Base-by-base conservation (phyloP, 2,329 filamentous ascomycete genomes). In the Coniochaeta sp. region DNA sequence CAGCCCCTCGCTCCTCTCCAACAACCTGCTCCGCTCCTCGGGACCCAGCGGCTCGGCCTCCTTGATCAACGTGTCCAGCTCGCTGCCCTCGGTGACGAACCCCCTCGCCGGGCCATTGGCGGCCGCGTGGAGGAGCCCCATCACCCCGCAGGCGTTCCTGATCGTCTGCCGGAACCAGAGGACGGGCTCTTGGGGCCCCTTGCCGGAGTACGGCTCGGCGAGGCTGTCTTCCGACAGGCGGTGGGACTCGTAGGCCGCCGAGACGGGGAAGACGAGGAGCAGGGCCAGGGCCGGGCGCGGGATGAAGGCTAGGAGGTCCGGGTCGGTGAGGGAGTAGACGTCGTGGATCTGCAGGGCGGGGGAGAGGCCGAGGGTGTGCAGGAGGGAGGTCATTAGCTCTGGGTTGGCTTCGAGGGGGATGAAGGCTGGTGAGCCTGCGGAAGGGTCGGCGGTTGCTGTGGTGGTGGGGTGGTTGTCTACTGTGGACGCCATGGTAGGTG, bases 81-180 rank as follows among this genome's bases (percentile, higher is more conserved):
- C 80, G 34, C 52, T 56, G 6, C 67, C 76, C 68, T 62, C 72
- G 77, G 82, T 74, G 59, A 96, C 83, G 59, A 87, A 83, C 3
- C 76, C 74, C 60, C 82, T 77, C 0, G 90, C 88, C 1, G 81
- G 80, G 0, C 92, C 92, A 73, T 98, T 99, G 54, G 82, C 81
- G 0, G 91, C 84, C 19, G 88, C 89, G 71, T 98, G 95, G 54
- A 98, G 73, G 31, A 98, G 75, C 0, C 90, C 95, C 78, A 97
- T 96, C 52, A 96, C 77, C 0, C 93, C 93, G 73, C 93, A 98
- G 0, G 93, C 91, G 72, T 98, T 96, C 62, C 89, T 84, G 68
- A 98, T 97, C 0, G 93, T 98, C 77, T 98, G 93, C 67, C 86
- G 89, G 81, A 93, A 98, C 95, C 93, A 99, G 8, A 96, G 70